phyloP scores from a whole-genome alignment of 306 rosid genomes.

The Psophocarpus tetragonolobus region DNA sequence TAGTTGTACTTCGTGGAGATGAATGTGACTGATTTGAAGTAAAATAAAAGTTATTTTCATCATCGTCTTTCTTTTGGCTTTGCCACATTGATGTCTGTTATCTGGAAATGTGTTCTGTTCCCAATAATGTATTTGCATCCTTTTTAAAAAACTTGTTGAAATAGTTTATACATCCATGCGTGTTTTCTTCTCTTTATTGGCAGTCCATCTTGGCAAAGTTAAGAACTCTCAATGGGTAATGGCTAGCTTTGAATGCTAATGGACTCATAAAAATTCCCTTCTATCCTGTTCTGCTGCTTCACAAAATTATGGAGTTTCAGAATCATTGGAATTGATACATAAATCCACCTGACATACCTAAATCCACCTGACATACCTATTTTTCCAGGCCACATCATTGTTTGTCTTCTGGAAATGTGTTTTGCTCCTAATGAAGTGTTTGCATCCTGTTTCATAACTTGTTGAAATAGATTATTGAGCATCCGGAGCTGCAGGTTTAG shows the following conservation, averaged over 20 bases:
- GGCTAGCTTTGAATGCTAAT: conserved; percentile 75
- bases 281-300: conserved; percentile 44
- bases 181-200: neutral
- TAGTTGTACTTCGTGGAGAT: neutral
- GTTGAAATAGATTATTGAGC: neutral
- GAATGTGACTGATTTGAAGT: neutral
- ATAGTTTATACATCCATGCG: too few relatives aligned
- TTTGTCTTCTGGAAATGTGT: neutral
- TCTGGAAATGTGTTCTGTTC: neutral
- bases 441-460: neutral
- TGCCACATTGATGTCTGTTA: neutral
- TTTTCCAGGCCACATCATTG: neutral
- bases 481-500: neutral
- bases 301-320: conserved; percentile 38
- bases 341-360: neutral
- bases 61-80: too few relatives aligned
- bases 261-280: conserved; percentile 43
- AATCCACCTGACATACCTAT: neutral
- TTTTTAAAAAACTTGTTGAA: too few relatives aligned
- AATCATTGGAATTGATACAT: conserved; percentile 50
- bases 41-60: neutral
- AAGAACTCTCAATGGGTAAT: conserved; percentile 39
- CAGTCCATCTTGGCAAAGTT: conserved; percentile 84
- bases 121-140: neutral
- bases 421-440: neutral